phyloP scores from a whole-genome alignment of 2,329 filamentous ascomycete genomes.

The Epichloe amarillans region DNA sequence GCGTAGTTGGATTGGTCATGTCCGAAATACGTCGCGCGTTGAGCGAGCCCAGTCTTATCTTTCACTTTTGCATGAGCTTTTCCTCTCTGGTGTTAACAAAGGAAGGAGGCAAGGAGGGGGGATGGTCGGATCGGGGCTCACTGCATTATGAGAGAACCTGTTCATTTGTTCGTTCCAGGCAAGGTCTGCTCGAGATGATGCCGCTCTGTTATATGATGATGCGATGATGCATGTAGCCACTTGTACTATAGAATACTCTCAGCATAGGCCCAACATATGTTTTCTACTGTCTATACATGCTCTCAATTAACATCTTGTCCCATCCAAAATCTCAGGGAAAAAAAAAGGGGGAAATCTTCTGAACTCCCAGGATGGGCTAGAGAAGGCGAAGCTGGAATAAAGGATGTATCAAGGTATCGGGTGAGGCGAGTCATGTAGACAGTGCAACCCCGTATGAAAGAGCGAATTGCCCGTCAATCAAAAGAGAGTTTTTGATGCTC shows the following conservation, averaged over 20 bases:
- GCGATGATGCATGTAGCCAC: not conserved
- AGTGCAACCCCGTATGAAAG: too few relatives aligned
- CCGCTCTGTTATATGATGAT: not conserved
- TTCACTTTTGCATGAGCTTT: not conserved
- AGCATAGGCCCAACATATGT: not conserved
- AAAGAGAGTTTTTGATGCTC: too few relatives aligned
- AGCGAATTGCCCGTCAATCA: too few relatives aligned
- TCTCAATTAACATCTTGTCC: not conserved
- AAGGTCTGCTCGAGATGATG: not conserved
- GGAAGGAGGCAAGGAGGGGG: too few relatives aligned
- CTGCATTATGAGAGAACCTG: not conserved
- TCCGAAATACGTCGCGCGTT: too few relatives aligned
- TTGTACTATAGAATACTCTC: not conserved
- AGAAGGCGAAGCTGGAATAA: too few relatives aligned
- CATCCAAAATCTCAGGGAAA: too few relatives aligned
- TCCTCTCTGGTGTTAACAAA: not conserved
- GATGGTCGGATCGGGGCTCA: not conserved
- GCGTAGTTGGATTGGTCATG: conserved; percentile 26
- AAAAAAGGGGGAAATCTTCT: too few relatives aligned
- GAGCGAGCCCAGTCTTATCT: not conserved
- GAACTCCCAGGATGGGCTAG: too few relatives aligned
- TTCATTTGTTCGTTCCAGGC: not conserved
- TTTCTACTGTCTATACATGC: too few relatives aligned
- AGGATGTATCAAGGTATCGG: too few relatives aligned
- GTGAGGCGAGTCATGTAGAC: too few relatives aligned